phyloP scores from a whole-genome alignment of 805 yeast genomes.

The Wickerhamiella shivajii region DNA sequence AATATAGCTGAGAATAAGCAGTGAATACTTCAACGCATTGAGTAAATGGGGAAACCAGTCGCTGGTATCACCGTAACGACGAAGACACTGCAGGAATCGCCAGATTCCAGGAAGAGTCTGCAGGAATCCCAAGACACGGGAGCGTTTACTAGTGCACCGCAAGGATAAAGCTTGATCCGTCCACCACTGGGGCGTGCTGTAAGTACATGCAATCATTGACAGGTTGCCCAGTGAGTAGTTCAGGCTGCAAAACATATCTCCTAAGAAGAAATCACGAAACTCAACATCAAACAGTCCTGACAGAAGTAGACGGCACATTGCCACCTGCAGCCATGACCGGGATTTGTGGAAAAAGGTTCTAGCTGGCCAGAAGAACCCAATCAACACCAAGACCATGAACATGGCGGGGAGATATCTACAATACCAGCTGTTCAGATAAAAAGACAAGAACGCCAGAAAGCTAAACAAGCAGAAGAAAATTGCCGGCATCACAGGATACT shows the following conservation, averaged over 20 bases:
- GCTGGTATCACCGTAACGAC: constrained; percentile 87
- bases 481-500: constrained; percentile 52
- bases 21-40: constrained; percentile 63
- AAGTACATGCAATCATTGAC: constrained; percentile 74
- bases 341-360: constrained; percentile 42
- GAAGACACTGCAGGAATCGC: constrained; percentile 78
- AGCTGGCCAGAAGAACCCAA: constrained; percentile 46
- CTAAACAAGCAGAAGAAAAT: constrained; percentile 41
- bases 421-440: constrained; percentile 45
- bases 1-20: constrained; percentile 54
- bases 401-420: constrained; percentile 71
- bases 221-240: constrained; percentile 79
- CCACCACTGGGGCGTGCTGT: constrained; percentile 50
- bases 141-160: constrained; percentile 62
- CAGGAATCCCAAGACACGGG: constrained; percentile 69
- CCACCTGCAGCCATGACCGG: constrained; percentile 61
- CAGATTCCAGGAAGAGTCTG: constrained; percentile 75
- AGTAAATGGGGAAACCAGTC: constrained; percentile 95
- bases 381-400: constrained; percentile 40
- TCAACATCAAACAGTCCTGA: constrained; percentile 92
- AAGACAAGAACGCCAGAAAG: constrained; percentile 62
- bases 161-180: constrained; percentile 19
- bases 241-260: constrained; percentile 79
- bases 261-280: constrained; percentile 83
- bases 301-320: constrained; percentile 54